Evolutionary conservation across 495 filamentous ascomycete species (phyloP).

Genomic region (Aspergillus haitiensis): DNA sequence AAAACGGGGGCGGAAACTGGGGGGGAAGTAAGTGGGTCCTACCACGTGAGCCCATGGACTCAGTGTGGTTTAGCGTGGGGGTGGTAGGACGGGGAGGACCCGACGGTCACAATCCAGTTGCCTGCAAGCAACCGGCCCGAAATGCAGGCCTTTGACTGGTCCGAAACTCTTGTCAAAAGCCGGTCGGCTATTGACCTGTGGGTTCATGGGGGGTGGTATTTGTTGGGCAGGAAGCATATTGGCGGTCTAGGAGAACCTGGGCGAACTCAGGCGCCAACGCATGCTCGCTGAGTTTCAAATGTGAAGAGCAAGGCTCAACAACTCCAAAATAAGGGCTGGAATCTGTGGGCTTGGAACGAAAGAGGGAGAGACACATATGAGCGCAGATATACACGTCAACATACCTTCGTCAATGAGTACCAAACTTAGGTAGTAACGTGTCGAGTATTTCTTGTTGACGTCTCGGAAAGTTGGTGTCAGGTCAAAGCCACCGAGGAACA

Average conservation of each 20-base stretch:
- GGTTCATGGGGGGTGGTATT: constrained; percentile 1
- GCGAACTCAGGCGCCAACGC: constrained; percentile 19
- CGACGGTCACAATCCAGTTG: constrained; percentile 6
- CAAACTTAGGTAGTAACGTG: constrained; percentile 93
- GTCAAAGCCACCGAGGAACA: constrained; percentile 98
- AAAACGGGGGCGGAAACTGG: constrained; percentile 19
- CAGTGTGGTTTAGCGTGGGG: constrained; percentile 39
- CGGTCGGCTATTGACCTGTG: constrained; percentile 40
- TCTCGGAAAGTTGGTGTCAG: constrained; percentile 98
- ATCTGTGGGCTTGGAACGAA: neutral
- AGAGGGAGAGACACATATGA: constrained; percentile 9
- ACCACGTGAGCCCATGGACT: constrained; percentile 28
- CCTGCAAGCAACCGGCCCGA: constrained; percentile 25
- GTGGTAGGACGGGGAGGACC: constrained; percentile 24
- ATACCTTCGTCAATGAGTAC: constrained; percentile 95
- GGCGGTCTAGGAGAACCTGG: constrained; percentile 3
- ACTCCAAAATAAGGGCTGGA: constrained; percentile 1
- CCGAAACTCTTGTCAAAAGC: constrained; percentile 33
- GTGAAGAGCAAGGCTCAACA: neutral
- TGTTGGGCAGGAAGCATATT: constrained; percentile 12
- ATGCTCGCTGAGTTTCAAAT: constrained; percentile 11
- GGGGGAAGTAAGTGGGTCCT: constrained; percentile 25
- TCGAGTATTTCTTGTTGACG: constrained; percentile 99
- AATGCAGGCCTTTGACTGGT: constrained; percentile 22
- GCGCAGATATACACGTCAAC: constrained; percentile 22